Evolutionary conservation across 169 alveolate genomes (phyloP), one percentile per base, ranked within the genome.

Genomic region (Cyclospora cayetanensis): DNA sequence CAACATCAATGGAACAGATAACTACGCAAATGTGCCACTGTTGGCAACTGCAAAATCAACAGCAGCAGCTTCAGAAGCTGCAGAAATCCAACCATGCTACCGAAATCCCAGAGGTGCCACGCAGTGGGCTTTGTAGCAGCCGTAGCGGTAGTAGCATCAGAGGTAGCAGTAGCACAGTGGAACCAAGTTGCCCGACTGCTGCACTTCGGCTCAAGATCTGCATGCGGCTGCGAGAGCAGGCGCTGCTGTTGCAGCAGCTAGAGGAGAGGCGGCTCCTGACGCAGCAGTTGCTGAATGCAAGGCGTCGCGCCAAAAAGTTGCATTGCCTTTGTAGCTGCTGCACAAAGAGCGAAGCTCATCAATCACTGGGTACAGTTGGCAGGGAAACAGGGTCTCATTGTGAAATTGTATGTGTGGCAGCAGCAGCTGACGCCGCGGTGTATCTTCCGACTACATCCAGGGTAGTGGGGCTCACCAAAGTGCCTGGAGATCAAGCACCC

Each of bases 161-260:
- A 63, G 43, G 68, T 42, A 72, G 63, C 84, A 76, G 46, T 7
- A 76, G 43, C 68, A 5, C 34, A n/a, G 27, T 39, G 68, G 86
- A 43, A 41, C 27, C 29, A n/a, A 18, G 68, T 29, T 42, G 86
- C 86, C 34, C 42, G 66, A 76, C 43, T 43, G 86, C 86, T 7
- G 86, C 68, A 27, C 68, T 76, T 25, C 12, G 68, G 68, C 27
- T 41, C 31, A 42, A 42, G 68, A 76, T 76, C 43, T 76, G 86
- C 86, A 76, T 76, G 66, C 86, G 86, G 43, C 31, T 76, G 12
- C 34, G 42, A 42, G 86, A 76, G 66, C 86, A 76, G 86, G 86
- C 86, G 43, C 66, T 76, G 46, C 43, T 76, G 68, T 43, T 76
- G 86, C 86, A 76, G 86, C 86, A 76, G 86, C 86, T 76, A n/a